phyloP scores from a whole-genome alignment of 179 eudicot species.

The Beta lomatogona region DNA sequence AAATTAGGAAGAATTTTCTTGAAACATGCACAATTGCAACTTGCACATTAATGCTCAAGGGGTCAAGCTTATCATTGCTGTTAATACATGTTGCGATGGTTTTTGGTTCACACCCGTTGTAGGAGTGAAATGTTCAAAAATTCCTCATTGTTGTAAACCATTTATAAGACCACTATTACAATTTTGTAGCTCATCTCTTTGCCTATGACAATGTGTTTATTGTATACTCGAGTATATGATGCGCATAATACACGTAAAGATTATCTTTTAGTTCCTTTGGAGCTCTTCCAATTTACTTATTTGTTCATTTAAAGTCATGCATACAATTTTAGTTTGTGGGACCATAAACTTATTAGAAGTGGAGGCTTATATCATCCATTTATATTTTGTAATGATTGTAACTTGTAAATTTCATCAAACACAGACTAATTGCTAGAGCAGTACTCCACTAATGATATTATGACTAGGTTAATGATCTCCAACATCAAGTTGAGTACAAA shows the following conservation, averaged over 20 bases:
- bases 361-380: slow-evolving; percentile 2
- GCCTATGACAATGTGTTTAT: no score
- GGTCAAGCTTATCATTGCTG: neutral
- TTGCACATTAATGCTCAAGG: neutral
- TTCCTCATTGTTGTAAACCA: neutral
- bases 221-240: no score
- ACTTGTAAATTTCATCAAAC: neutral
- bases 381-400: slow-evolving; percentile 9
- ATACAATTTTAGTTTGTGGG: neutral
- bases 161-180: neutral
- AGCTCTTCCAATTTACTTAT: no score
- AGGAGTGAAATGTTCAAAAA: neutral
- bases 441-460: neutral
- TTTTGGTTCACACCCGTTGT: neutral
- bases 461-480: neutral
- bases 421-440: neutral
- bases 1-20: neutral
- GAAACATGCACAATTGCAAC: neutral
- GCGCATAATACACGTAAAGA: no score
- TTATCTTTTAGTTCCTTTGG: no score
- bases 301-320: neutral
- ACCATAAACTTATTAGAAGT: neutral
- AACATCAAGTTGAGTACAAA: slow-evolving; percentile 19
- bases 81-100: neutral
- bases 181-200: no score